Base-by-base conservation (phyloP, 2,329 filamentous ascomycete genomes). In the Sporothrix protearum region DNA sequence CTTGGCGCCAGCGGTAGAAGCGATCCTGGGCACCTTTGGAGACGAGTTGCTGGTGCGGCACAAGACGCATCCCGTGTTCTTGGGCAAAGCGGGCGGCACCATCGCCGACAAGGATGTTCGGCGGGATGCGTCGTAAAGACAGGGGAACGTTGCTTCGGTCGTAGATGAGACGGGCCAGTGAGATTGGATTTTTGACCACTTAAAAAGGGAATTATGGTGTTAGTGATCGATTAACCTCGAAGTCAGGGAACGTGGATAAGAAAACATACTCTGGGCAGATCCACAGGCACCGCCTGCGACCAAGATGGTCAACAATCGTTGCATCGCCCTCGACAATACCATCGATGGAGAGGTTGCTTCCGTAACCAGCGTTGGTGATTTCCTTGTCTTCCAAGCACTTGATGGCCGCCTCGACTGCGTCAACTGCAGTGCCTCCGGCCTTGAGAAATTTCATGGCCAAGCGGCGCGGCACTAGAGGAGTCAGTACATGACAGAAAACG, bases 291-390 rank as follows among this genome's bases (percentile, higher is more conserved):
- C 96, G 79, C 95, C 95, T 98, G 75, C 94, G 89, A 55, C 96
- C 96, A 68, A 91, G 84, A 79, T 98, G 92, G 77, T 99, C 94
- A 53, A 99, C 92, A 70, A 99, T 88, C 0, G 93, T 94, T 71
- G 96, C 96, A 83, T 99, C 96, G 76, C 94, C 96, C 80, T 99
- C 96, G 14, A 98, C 96, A 0, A 89, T 88, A 1, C 96, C 96
- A 76, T 97, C 91, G 74, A 97, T 92, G 59, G 93, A 91, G 30
- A 99, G 84, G 77, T 99, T 99, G 81, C 96, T 99, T 63, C 96
- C 96, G 79, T 92, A 98, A 0, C 96, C 96, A 49, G 95, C 92
- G 79, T 99, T 99, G 47, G 96, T 99, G 75, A 99, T 96, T 77
- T 97, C 94, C 71, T 92, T 90, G 79, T 99, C 93, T 81, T 99